These are phyloP conservation scores for Usnea hakonensis DNA, from an alignment of 495 filamentous ascomycete genomes.

Conservation along the genomic window DNA sequence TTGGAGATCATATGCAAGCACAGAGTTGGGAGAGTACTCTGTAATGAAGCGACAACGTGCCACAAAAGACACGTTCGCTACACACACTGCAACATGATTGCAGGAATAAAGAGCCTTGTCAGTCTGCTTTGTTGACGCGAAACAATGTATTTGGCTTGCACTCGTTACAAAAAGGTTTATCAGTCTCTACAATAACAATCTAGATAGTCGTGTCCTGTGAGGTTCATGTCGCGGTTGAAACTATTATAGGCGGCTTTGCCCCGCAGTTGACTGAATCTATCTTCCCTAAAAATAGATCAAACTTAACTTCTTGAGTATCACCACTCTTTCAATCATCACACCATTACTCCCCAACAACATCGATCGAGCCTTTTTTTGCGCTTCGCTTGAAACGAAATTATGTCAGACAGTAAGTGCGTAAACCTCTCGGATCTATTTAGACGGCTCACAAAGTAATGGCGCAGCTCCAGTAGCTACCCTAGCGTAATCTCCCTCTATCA, in stretches of 20 bases:
- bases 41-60: background rate
- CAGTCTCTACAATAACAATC: background rate
- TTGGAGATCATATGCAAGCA: background rate
- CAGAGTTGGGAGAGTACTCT: background rate
- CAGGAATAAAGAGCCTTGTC: background rate
- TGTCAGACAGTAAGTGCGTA: slow-evolving; percentile 20
- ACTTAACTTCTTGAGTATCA: background rate
- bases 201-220: background rate
- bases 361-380: background rate
- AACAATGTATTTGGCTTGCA: background rate
- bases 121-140: background rate
- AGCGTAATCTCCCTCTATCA: slow-evolving; percentile 14
- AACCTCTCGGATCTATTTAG: background rate
- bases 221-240: slow-evolving; percentile 10
- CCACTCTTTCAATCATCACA: slow-evolving; percentile 1
- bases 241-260: slow-evolving; percentile 1
- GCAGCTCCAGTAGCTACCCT: slow-evolving; percentile 12
- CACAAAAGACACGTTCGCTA: background rate
- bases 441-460: slow-evolving; percentile 1
- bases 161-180: background rate
- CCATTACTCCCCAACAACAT: background rate
- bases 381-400: background rate
- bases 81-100: background rate
- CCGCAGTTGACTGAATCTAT: slow-evolving; percentile 8
- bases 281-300: background rate